These are phyloP conservation scores for Metrosideros polymorpha DNA, from an alignment of 441 rosid genomes.

Conservation along the genomic window DNA sequence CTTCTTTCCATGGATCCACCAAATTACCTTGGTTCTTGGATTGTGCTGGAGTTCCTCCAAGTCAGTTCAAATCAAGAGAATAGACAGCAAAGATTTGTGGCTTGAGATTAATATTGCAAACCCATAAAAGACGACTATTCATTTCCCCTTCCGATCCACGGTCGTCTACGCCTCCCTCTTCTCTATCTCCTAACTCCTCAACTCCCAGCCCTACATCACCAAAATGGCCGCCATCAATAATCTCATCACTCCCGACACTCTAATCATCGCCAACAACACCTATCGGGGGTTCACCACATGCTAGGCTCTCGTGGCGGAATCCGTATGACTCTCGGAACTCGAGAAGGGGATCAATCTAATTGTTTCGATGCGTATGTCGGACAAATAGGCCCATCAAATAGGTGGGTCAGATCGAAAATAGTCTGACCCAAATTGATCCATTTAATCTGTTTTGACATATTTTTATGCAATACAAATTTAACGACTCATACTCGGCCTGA, in stretches of 20 bases:
- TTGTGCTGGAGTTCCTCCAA: neutral
- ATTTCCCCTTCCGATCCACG: slow-evolving; percentile 59
- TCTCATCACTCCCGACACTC: slow-evolving; percentile 28
- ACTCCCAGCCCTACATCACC: slow-evolving; percentile 14
- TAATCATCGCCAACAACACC: slow-evolving; percentile 48
- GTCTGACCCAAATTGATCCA: neutral
- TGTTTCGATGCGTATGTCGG: slow-evolving; percentile 70
- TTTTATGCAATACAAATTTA: neutral
- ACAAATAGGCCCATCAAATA: neutral
- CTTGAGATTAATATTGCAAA: neutral
- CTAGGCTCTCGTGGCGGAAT: slow-evolving; percentile 56
- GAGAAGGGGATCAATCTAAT: slow-evolving; percentile 12
- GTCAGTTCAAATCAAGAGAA: neutral
- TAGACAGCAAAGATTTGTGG: neutral
- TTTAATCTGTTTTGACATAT: neutral
- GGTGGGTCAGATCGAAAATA: neutral
- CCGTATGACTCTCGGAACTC: slow-evolving; percentile 14
- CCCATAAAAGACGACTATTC: slow-evolving; percentile 17
- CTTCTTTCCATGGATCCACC: neutral
- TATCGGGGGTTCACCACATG: slow-evolving; percentile 81
- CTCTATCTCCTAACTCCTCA: slow-evolving; percentile 31
- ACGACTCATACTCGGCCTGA: neutral
- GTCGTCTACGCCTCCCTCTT: slow-evolving; percentile 34
- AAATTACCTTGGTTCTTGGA: neutral
- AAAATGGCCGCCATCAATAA: slow-evolving; percentile 44